Conservation (phyloP, 225 moss, liverwort and hornwort species). For the Sphagnum contortum region DNA sequence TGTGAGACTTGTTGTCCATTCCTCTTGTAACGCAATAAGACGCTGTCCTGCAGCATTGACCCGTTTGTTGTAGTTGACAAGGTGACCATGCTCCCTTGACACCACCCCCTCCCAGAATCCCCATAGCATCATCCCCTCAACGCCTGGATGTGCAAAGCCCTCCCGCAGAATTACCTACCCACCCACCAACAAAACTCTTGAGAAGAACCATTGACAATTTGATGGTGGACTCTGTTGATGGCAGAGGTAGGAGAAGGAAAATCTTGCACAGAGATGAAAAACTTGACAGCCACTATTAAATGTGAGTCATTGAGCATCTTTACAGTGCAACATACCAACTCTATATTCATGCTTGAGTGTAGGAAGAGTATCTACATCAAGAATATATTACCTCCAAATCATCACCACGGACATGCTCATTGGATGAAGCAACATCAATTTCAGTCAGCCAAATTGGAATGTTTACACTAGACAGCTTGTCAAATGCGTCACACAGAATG, state of each 20-base stretch:
- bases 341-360: too few species aligned
- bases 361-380: too few species aligned
- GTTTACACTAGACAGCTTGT: constrained; percentile 35
- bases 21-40: constrained; percentile 58
- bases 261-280: too few species aligned
- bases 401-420: constrained; percentile 71
- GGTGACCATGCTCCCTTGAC: constrained; percentile 60
- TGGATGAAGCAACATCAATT: constrained; percentile 61
- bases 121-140: constrained; percentile 78
- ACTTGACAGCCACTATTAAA: neutral
- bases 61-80: constrained; percentile 60
- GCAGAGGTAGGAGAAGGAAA: too few species aligned
- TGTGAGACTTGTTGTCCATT: constrained; percentile 56
- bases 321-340: neutral
- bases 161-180: constrained; percentile 61
- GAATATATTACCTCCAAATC: constrained; percentile 62
- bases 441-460: constrained; percentile 90
- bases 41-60: constrained; percentile 65
- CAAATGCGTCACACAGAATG: constrained; percentile 46
- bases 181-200: constrained; percentile 3
- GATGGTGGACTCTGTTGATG: too few species aligned
- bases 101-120: constrained; percentile 80
- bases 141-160: constrained; percentile 69
- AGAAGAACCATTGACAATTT: neutral
- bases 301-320: neutral